Percentiles rank a stretch among this genome's conserved stretches.
phyloP scores from a whole-genome alignment of 202 grass and related monocot species.

The Zoysia matrella region DNA sequence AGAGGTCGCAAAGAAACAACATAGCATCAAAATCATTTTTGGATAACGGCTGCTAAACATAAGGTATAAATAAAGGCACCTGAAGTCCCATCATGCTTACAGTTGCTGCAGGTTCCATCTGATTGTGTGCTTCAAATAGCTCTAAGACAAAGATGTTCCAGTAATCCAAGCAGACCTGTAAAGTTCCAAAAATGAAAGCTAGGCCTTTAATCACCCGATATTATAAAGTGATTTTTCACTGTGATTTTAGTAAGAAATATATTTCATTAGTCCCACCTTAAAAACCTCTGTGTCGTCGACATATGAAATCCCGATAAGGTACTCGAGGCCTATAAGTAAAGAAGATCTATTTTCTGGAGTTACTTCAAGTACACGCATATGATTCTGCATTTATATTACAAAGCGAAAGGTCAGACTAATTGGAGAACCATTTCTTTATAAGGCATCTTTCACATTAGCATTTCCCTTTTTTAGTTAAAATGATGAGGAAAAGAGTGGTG shows the following conservation, averaged over 20 bases:
- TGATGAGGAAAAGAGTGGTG: not conserved
- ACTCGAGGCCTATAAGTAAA: constrained; percentile 90
- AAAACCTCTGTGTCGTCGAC: constrained; percentile 99
- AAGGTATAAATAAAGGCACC: constrained; percentile 51
- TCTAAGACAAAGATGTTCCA: constrained; percentile 97
- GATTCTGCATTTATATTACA: constrained; percentile 53
- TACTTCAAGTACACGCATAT: constrained; percentile 81
- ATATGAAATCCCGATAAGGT: constrained; percentile 97
- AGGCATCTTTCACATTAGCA: not conserved
- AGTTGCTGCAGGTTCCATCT: constrained; percentile 85
- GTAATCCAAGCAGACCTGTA: constrained; percentile 98
- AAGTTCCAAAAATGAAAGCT: constrained; percentile 45
- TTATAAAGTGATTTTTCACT: not conserved
- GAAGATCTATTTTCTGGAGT: constrained; percentile 82
- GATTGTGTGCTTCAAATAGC: constrained; percentile 96
- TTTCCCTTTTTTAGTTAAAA: not conserved
- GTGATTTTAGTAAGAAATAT: constrained; percentile 10
- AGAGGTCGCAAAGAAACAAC: not conserved
- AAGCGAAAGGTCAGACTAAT: constrained; percentile 28
- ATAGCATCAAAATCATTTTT: not conserved
- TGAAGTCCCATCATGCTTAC: constrained; percentile 89
- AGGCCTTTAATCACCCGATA: constrained; percentile 49
- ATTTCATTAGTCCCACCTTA: constrained; percentile 63
- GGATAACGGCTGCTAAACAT: not conserved
- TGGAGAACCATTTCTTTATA: not conserved